Evolutionary conservation across 768 basidiomycete genomes (phyloP), one percentile per base, ranked within the genome.

Genomic region (Suillus fuscotomentosus): DNA sequence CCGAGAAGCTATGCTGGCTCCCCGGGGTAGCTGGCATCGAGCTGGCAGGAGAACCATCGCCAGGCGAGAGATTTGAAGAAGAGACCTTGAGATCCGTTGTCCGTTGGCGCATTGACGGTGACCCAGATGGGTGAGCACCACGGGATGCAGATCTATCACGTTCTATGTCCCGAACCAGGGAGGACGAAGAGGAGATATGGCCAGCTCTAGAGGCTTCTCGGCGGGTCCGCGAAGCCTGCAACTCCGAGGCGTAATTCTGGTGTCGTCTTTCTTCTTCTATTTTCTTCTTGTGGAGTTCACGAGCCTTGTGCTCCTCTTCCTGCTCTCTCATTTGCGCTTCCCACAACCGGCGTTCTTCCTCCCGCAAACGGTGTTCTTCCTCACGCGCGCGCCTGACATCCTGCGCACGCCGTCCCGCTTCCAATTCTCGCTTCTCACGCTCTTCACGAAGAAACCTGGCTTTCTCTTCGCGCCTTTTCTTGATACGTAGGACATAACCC

Each of bases 391-490:
- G 76, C 51, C 82, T 79, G 69, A 83, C 81, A 50, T 81, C 83
- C 42, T 81, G 81, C 60, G 73, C 67, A 53, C 72, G 76, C 36
- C 71, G 75, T 59, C 74, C 70, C 67, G 84, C 84, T 68, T 84
- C 83, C 57, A 78, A 75, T 43, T 77, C 76, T 36, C 88, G 82
- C 62, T 80, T 81, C 66, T 85, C 80, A 66, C 84, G 83, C 69
- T 90, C 85, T 73, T 82, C 82, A 53, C 80, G 83, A 69, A 91
- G 78, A 69, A 91, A 89, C 51, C 76, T 83, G 51, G 86, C 87
- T 78, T 89, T 89, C 75, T 90, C 86, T 74, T 88, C 89, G 51
- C 87, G 86, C 69, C 85, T 86, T 80, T 88, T 88, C 78, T 87
- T 88, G 73, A 84, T 83, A 61, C 88, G 87, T 70, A 90, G 77